Conservation (phyloP, 176 grass and related monocot species). For the Carex kokanica region DNA sequence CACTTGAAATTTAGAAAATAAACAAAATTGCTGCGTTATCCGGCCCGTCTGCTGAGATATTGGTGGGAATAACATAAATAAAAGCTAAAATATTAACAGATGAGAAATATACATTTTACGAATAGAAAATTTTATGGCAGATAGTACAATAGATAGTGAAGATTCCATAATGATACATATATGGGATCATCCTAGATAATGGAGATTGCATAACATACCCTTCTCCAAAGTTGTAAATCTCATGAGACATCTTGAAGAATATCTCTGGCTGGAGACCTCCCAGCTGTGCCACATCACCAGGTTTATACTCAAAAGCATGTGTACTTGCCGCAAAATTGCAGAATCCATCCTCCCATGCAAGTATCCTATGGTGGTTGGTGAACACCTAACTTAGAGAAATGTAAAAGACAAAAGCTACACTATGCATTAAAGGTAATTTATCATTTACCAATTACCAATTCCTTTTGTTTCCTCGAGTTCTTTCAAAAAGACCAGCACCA, state of each 20-base stretch:
- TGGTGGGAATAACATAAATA: neutral
- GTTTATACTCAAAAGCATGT: constrained; percentile 38
- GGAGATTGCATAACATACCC: constrained; percentile 21
- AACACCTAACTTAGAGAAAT: constrained; percentile 19
- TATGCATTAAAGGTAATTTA: neutral
- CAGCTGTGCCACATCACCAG: constrained; percentile 27
- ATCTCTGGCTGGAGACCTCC: constrained; percentile 64
- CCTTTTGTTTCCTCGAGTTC: constrained; percentile 82
- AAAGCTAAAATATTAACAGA: neutral
- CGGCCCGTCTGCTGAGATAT: neutral
- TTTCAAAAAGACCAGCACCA: constrained; percentile 53
- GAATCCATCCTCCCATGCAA: constrained; percentile 93
- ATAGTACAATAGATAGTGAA: neutral
- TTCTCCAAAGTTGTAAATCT: constrained; percentile 78
- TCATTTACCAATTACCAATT: constrained; percentile 49
- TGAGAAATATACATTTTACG: neutral
- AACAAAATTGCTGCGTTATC: neutral
- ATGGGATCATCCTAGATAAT: neutral
- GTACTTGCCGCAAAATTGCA: constrained; percentile 71
- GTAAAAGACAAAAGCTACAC: constrained; percentile 7
- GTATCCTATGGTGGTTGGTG: constrained; percentile 46
- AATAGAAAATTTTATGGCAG: too few relatives aligned
- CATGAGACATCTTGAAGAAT: constrained; percentile 83
- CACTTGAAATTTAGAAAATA: neutral
- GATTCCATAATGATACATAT: neutral